Evolutionary conservation across 1,139 yeast species (phyloP).

Genomic region (Komagataea norvegica): DNA sequence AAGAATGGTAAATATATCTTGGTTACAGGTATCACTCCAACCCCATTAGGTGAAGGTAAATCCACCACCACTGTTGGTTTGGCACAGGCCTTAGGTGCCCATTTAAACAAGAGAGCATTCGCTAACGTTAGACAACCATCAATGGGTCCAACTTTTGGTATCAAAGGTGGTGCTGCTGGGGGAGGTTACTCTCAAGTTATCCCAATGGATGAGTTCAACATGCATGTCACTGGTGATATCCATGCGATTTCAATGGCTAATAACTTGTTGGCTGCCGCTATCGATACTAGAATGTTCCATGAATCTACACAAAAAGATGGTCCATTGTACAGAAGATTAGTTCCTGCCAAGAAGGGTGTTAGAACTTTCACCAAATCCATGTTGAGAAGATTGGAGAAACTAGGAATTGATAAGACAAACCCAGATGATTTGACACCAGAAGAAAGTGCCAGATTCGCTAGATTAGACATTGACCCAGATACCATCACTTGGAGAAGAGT

Average conservation of each 20-base stretch:
- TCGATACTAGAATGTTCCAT: slow-evolving; percentile 97
- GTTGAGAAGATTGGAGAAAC: slow-evolving; percentile 70
- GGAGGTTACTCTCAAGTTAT: slow-evolving; percentile 98
- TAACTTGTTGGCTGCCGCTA: slow-evolving; percentile 93
- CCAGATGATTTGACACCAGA: slow-evolving; percentile 80
- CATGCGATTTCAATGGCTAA: slow-evolving; percentile 97
- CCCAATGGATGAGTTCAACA: slow-evolving; percentile 98
- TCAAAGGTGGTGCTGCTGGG: slow-evolving; percentile 99
- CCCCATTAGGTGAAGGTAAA: slow-evolving; percentile 98
- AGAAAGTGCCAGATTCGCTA: slow-evolving; percentile 70
- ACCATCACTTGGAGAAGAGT: slow-evolving; percentile 96
- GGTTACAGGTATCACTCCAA: slow-evolving; percentile 97
- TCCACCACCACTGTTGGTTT: slow-evolving; percentile 96
- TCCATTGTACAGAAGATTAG: slow-evolving; percentile 79
- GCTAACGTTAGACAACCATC: slow-evolving; percentile 98
- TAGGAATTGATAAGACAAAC: slow-evolving; percentile 75
- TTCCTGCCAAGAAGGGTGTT: slow-evolving; percentile 79
- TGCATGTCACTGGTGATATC: slow-evolving; percentile 97
- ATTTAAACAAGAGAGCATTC: slow-evolving; percentile 76
- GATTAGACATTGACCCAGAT: slow-evolving; percentile 90
- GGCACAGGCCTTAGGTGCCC: slow-evolving; percentile 95
- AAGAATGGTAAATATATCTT: slow-evolving; percentile 84
- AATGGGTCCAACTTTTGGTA: slow-evolving; percentile 99
- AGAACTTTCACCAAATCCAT: slow-evolving; percentile 76
- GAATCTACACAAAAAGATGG: slow-evolving; percentile 91